Base-by-base conservation (phyloP, 306 rosid species). In the Spatholobus suberectus region DNA sequence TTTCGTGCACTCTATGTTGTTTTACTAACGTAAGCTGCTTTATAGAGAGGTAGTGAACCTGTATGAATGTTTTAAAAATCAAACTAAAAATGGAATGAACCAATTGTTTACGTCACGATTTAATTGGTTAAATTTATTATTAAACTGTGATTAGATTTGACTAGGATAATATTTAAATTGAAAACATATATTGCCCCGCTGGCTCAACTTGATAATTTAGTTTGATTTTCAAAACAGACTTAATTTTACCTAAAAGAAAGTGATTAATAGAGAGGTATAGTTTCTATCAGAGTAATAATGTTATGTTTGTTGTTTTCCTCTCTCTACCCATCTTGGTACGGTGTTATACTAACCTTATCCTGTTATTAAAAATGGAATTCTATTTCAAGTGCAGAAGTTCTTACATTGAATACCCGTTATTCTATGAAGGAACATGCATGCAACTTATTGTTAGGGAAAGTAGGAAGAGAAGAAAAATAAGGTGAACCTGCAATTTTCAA, bases 401-500 rank as follows among this genome's bases (percentile, higher is more conserved):
- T 29, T 15, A 14, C 18, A 10, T 62, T 27, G 41, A 29, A 62
- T 5, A 27, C 20, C 4, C n/a, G 9, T 63, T 35, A 65, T 37
- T 1, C 3, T 23, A 21, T 23, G 67, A 51, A 38, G 8, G 20
- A 69, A 17, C 32, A 52, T 58, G 57, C 23, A 57, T 70, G 20
- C 35, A 15, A 44, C 23, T 4, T 9, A 23, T 17, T 76, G 27
- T 59, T 5, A 62, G 20, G 2, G 7, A 54, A n/a, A 21, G 13
- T 5, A 7, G 72, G 62, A 47, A 8, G 77, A 17, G 3, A 23
- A 12, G 11, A 3, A 2, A 49, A n/a, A 15, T 3, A 6, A 65
- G 3, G 3, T 15, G 58, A 74, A 79, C 98, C 97, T 96, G 99
- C 99, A 96, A 87, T 94, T 85, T 59, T 89, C 92, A 70, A 96